Evolutionary conservation across 1,284 basidiomycete genomes (phyloP), one percentile per base, ranked within the genome.

Genomic region (Microbotryum violaceum): DNA sequence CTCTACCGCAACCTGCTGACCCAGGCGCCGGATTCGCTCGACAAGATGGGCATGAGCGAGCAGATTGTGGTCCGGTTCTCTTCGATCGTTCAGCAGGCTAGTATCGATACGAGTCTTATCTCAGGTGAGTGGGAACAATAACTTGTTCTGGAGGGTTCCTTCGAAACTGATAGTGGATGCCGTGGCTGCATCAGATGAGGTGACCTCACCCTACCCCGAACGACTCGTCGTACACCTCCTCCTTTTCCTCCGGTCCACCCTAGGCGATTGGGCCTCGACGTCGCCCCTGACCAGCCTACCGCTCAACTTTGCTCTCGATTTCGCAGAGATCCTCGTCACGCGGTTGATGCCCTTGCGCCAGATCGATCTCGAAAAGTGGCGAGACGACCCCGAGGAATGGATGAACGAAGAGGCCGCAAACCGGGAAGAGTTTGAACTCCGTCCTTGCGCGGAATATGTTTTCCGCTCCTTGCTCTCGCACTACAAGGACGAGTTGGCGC

Each of bases 321-420:
- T 64, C 2, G 54, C 54, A 2, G 47, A 61, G 16, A 23, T 65
- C 4, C 56, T 73, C 25, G 58, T 72, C 10, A 56, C 49, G 14
- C 51, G 58, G 16, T 31, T 71, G 10, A 21, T 73, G 12, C 66
- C 68, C 18, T 48, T 73, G 27, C 50, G 63, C 6, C 44, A 62
- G 27, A 56, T 58, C 1, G 71, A 72, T 50, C 45, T 73, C 16
- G 63, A 64, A 31, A 62, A 64, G 37, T 73, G 70, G 70, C 33
- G 54, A 8, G 65, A 65, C 4, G 71, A 73, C 33, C 68, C 71
- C 14, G 71, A 73, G 60, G 70, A 69, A 49, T 73, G 67, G 61
- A 64, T 71, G 60, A 71, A 70, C 46, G 70, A 70, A 52, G 71
- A 73, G 56, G 71, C 71, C 45, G 55, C 57, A 5, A 68, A 72